Base-by-base conservation (phyloP, 768 basidiomycete genomes). In the Kockovaella imperatae region DNA sequence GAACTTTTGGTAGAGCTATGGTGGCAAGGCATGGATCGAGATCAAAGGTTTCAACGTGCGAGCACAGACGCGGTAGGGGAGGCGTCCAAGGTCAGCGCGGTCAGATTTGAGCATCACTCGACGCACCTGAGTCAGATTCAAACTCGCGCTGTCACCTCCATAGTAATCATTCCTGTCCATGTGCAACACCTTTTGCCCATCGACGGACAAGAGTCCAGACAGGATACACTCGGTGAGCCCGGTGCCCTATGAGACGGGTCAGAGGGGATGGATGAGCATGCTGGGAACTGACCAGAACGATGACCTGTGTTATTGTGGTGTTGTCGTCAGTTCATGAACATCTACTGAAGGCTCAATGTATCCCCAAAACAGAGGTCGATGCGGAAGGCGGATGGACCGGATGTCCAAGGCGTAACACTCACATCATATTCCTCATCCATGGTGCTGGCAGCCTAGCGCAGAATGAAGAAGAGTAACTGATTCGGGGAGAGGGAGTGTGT, bases 371-470 rank as follows among this genome's bases (percentile, higher is more conserved):
- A 32, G 10, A 10, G 31, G n/a, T 32, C 31, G n/a, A 32, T 10
- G 31, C 10, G 31, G n/a, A 10, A 32, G 35, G 13, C 25, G 18
- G 26, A 14, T 13, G 28, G 17, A 18, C 20, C 2, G 18, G 17
- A 7, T 3, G 26, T 35, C 24, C 15, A 5, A 40, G 2, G 24
- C 2, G 7, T 24, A 7, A 41, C 11, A 47, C 75, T 54, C 72
- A 95, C 91, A 73, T 96, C 91, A 76, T 96, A 97, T 78, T 87
- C 85, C 78, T 97, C 93, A 84, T 99, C 93, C 93, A 99, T 95
- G 72, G 64, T 76, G 28, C 25, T 31, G 5, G 15, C 45, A 20
- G 17, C 14, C 6, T 8, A n/a, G n/a, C n/a, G n/a, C n/a, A n/a
- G n/a, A n/a, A n/a, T n/a, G n/a, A n/a, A n/a, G n/a, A n/a, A n/a